phyloP scores from a whole-genome alignment of 129 eudicot genomes.

The Oenanthe sinensis region DNA sequence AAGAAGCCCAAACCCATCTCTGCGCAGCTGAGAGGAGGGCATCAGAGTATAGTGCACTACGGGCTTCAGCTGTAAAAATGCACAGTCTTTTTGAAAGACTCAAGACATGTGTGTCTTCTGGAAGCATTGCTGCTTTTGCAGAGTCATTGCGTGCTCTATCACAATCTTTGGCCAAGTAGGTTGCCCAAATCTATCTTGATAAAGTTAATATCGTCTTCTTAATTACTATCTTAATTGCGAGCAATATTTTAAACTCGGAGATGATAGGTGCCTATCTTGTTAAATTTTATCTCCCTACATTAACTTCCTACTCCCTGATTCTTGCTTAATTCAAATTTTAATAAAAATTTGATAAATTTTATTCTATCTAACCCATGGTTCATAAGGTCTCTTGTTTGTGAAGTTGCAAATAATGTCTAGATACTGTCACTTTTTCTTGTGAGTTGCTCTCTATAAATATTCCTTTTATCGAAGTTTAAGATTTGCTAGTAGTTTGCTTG shows the following conservation, averaged over 20 bases:
- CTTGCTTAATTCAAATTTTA: neutral
- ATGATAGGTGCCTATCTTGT: neutral
- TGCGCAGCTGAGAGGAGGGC: constrained; percentile 79
- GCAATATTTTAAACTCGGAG: neutral
- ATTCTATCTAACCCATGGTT: neutral
- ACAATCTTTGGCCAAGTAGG: constrained; percentile 77
- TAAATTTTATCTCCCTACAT: neutral
- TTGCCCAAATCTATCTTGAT: neutral
- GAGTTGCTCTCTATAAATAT: neutral
- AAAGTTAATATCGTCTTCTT: no score
- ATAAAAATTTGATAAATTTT: neutral
- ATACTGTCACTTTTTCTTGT: neutral
- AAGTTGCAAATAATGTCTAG: neutral
- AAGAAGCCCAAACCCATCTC: constrained; percentile 91
- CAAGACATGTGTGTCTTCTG: constrained; percentile 51
- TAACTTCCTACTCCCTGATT: neutral
- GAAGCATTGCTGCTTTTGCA: constrained; percentile 46
- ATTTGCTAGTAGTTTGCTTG: no score
- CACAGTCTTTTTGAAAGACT: constrained; percentile 79
- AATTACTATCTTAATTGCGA: neutral
- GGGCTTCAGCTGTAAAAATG: constrained; percentile 62
- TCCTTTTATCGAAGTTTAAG: no score
- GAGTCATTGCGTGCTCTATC: constrained; percentile 69
- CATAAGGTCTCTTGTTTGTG: neutral
- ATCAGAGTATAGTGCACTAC: constrained; percentile 63